These are phyloP conservation scores for Fusarium sp. DNA, from an alignment of 2,329 filamentous ascomycete genomes.

Conservation along the genomic window DNA sequence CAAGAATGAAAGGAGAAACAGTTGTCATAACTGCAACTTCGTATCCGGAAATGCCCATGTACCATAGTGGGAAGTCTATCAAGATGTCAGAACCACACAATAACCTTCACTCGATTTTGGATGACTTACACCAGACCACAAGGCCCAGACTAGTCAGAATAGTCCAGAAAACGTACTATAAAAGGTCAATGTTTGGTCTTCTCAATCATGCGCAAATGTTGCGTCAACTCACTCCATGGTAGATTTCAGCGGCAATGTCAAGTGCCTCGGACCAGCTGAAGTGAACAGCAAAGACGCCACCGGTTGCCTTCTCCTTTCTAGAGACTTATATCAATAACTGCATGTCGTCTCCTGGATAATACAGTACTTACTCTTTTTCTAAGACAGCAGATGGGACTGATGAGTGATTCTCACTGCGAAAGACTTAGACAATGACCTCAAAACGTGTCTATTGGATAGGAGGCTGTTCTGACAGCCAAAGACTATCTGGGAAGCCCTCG, in stretches of 20 bases:
- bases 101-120: not conserved
- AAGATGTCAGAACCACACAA: conserved; percentile 26
- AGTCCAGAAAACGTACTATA: conserved; percentile 93
- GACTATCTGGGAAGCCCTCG: conserved; percentile 90
- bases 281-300: conserved; percentile 73
- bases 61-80: conserved; percentile 92
- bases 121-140: conserved; percentile 86
- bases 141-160: conserved; percentile 90
- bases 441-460: conserved; percentile 48
- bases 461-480: conserved; percentile 43
- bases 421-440: conserved; percentile 54
- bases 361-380: conserved; percentile 77
- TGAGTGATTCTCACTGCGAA: conserved; percentile 60
- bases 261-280: conserved; percentile 81
- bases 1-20: conserved; percentile 82
- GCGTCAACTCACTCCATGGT: conserved; percentile 78
- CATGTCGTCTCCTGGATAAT: not conserved
- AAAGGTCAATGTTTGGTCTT: conserved; percentile 32
- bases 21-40: conserved; percentile 90
- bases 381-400: conserved; percentile 61
- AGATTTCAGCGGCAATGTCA: conserved; percentile 87
- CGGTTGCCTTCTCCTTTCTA: conserved; percentile 81
- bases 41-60: conserved; percentile 98
- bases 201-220: not conserved
- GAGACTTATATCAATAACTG: conserved; percentile 37